A percentile compares a stretch with the other conserved stretches of the same genome.
phyloP scores from a whole-genome alignment of 768 basidiomycete genomes.

The Lentinula detonsa region DNA sequence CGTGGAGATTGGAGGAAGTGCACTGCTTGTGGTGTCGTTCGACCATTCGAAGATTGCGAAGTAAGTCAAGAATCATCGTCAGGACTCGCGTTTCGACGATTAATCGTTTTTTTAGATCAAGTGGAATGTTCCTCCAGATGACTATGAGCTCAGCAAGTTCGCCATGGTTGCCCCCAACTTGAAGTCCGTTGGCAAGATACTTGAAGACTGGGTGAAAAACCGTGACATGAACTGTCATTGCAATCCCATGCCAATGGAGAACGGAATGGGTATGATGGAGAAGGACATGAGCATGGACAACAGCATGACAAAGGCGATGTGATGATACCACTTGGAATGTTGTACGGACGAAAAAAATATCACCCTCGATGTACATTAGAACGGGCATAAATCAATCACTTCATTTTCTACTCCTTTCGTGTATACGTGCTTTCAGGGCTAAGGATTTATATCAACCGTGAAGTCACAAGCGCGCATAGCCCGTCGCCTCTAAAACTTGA shows the following conservation, averaged over 20 bases:
- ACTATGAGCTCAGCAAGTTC: constrained; percentile 12
- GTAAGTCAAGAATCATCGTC: neutral
- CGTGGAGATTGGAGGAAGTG: constrained; percentile 12
- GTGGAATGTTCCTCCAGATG: constrained; percentile 9
- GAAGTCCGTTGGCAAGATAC: constrained; percentile 9
- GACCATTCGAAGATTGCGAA: constrained; percentile 11
- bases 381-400: neutral
- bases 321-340: neutral
- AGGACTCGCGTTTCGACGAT: neutral
- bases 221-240: constrained; percentile 10
- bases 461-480: neutral
- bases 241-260: constrained; percentile 1
- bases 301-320: neutral
- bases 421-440: neutral
- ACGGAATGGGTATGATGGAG: constrained; percentile 3
- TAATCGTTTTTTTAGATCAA: constrained; percentile 2
- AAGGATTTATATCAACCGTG: no score
- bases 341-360: neutral
- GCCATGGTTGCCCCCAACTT: constrained; percentile 9
- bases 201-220: constrained; percentile 9
- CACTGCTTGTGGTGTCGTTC: constrained; percentile 10
- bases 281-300: neutral
- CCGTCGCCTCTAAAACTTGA: neutral
- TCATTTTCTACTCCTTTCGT: neutral
- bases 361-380: neutral